A percentile compares a stretch with the other conserved stretches of the same genome.
Conservation (phyloP, 2,329 filamentous ascomycete genomes). For the Clarireedia paspali region DNA sequence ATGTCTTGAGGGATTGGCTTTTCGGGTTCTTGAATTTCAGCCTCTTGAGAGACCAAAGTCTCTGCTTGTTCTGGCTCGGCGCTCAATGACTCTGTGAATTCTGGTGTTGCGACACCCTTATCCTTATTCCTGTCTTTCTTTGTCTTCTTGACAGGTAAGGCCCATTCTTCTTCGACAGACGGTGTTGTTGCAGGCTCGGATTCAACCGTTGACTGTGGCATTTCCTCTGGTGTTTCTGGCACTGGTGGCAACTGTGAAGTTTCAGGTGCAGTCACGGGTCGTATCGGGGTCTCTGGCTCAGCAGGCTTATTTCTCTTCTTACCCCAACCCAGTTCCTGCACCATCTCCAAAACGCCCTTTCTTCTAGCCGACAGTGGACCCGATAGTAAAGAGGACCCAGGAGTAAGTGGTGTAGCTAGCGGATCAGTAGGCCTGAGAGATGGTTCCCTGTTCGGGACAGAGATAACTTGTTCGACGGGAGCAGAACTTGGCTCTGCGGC, state of each 20-base stretch:
- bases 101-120: not conserved
- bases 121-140: constrained; percentile 34
- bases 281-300: not conserved
- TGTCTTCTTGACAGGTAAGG: constrained; percentile 29
- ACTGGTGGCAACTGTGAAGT: not conserved
- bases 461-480: constrained; percentile 3
- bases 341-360: constrained; percentile 7
- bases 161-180: not conserved
- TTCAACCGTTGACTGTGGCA: not conserved
- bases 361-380: constrained; percentile 4
- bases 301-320: constrained; percentile 6
- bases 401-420: constrained; percentile 1
- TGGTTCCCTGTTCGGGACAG: not conserved
- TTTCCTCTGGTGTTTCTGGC: too few relatives aligned
- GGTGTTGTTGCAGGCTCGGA: not conserved
- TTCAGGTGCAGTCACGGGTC: constrained; percentile 5
- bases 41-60: not conserved
- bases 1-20: not conserved
- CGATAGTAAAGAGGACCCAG: not conserved
- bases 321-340: constrained; percentile 6
- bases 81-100: not conserved
- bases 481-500: not conserved
- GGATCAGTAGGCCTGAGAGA: not conserved
- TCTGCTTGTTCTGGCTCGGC: not conserved
- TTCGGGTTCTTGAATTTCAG: not conserved